Conservation (phyloP, 2,329 filamentous ascomycete genomes). For the Orbilia brochopaga region DNA sequence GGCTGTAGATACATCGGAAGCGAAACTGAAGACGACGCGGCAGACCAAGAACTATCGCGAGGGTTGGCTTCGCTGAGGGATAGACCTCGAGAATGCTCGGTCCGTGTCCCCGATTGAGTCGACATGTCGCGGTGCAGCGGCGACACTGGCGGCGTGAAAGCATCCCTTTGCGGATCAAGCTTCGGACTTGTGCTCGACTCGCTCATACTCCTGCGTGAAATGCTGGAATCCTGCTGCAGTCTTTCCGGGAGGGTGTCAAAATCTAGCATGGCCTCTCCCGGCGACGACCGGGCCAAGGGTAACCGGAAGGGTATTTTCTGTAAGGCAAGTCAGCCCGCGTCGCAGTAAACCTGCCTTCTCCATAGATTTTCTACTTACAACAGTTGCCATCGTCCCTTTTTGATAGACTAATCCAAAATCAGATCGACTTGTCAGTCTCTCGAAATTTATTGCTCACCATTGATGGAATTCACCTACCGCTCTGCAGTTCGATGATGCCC, state of each 20-base stretch:
- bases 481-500: conserved; percentile 69
- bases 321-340: background rate
- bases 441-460: background rate
- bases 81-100: conserved; percentile 13
- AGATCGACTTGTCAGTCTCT: conserved; percentile 5
- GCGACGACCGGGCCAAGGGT: conserved; percentile 22
- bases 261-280: conserved; percentile 24
- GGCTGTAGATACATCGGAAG: conserved; percentile 28
- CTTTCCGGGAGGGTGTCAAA: conserved; percentile 69
- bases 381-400: conserved; percentile 32
- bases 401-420: conserved; percentile 23
- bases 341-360: background rate
- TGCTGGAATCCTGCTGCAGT: conserved; percentile 60
- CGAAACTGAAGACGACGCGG: conserved; percentile 36
- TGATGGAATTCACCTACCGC: conserved; percentile 57
- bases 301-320: conserved; percentile 45
- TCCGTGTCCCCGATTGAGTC: conserved; percentile 19
- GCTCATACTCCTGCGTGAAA: conserved; percentile 36
- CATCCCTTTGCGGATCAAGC: conserved; percentile 55
- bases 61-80: conserved; percentile 26
- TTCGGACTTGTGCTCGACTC: conserved; percentile 35
- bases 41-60: conserved; percentile 36
- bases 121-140: conserved; percentile 50
- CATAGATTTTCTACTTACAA: conserved; percentile 30
- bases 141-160: conserved; percentile 60